These are phyloP conservation scores for Xanthoconium stramineum DNA, from an alignment of 768 basidiomycete species.

Conservation along the genomic window DNA sequence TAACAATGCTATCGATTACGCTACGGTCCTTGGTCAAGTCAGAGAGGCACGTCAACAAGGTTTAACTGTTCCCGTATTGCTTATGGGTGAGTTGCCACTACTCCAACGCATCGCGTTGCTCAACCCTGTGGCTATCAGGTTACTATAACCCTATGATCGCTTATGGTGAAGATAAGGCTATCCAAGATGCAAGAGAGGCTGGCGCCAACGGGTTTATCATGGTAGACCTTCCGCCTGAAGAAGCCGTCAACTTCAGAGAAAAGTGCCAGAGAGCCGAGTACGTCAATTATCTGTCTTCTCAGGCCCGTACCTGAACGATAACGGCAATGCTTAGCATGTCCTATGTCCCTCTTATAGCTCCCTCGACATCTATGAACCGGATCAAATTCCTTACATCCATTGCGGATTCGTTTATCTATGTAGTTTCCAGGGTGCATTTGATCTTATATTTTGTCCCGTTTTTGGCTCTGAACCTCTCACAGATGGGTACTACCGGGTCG, in stretches of 20 bases:
- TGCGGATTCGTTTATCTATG: constrained; percentile 96
- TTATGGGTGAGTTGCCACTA: constrained; percentile 22
- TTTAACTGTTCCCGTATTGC: constrained; percentile 75
- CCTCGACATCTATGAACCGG: constrained; percentile 83
- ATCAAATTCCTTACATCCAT: constrained; percentile 91
- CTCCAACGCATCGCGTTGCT: not conserved
- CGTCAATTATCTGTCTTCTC: constrained; percentile 28
- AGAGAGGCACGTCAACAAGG: constrained; percentile 79
- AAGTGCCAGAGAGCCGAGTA: constrained; percentile 82
- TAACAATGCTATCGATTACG: constrained; percentile 74
- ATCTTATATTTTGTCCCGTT: not conserved
- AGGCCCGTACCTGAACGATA: not conserved
- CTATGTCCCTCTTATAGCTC: constrained; percentile 93
- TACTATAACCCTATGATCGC: constrained; percentile 97
- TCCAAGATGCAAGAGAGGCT: constrained; percentile 82
- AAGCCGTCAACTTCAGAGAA: constrained; percentile 85
- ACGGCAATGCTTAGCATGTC: constrained; percentile 60
- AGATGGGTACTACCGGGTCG: constrained; percentile 99
- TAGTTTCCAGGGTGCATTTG: constrained; percentile 83
- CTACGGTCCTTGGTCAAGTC: constrained; percentile 68
- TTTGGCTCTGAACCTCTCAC: constrained; percentile 14
- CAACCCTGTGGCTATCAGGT: constrained; percentile 44
- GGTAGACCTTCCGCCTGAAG: constrained; percentile 97
- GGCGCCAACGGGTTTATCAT: constrained; percentile 98
- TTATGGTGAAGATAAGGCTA: constrained; percentile 93